A percentile compares a stretch with the other conserved stretches of the same genome.
Conservation (phyloP, 2,329 filamentous ascomycete species). For the Ophiostoma montium region DNA sequence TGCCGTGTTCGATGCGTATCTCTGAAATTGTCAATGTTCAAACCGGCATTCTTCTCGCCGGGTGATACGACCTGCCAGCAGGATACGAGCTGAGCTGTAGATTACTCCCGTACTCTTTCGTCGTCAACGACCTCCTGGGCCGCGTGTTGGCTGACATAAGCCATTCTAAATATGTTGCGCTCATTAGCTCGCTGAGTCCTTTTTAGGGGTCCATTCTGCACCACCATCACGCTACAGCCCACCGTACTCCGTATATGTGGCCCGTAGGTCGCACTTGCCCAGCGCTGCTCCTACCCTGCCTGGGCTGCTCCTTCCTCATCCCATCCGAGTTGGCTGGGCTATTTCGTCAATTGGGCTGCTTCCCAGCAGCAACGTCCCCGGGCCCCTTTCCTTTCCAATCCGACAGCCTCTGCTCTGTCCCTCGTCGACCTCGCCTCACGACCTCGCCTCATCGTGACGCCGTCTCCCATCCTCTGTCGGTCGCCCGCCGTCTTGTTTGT, state of each 20-base stretch:
- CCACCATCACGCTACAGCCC: slow-evolving; percentile 2
- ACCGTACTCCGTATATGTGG: background rate
- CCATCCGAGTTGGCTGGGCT: slow-evolving; percentile 7
- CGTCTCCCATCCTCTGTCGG: background rate
- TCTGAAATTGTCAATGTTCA: too few species aligned
- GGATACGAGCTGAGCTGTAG: too few species aligned
- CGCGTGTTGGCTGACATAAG: background rate
- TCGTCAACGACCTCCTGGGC: too few species aligned
- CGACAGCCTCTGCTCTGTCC: background rate
- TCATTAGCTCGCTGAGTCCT: too few species aligned
- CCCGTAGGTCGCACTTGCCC: background rate
- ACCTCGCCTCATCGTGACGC: background rate
- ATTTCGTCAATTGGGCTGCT: slow-evolving; percentile 12
- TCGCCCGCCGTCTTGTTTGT: background rate
- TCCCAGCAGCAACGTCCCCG: slow-evolving; percentile 5
- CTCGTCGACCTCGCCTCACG: background rate
- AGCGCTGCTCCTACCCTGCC: slow-evolving; percentile 1
- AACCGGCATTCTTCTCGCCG: too few species aligned
- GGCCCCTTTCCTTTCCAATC: background rate
- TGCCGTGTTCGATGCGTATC: too few species aligned
- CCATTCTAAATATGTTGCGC: too few species aligned
- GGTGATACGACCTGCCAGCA: too few species aligned
- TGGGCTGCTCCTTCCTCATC: slow-evolving; percentile 10
- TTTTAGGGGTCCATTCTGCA: background rate
- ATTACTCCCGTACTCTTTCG: too few species aligned